Evolutionary conservation across 305 asterid genomes (phyloP).

Genomic region (Solanum hybrid): DNA sequence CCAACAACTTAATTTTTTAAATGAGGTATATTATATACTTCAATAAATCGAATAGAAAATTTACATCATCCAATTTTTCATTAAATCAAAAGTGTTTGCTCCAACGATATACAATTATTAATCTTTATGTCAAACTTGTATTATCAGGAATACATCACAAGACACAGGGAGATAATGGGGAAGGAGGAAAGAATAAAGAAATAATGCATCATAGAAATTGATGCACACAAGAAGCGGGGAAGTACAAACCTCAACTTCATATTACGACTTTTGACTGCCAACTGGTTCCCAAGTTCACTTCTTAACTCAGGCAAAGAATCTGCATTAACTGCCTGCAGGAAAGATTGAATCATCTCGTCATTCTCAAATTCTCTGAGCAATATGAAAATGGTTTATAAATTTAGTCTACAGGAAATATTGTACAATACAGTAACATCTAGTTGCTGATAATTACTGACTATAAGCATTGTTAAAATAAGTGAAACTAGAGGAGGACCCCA

Average conservation of each 20-base stretch:
- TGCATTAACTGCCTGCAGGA: slow-evolving; percentile 60
- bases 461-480: neutral
- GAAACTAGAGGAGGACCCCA: neutral
- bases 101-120: neutral
- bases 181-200: neutral
- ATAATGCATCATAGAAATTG: neutral
- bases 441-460: neutral
- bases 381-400: neutral
- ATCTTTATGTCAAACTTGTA: neutral
- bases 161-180: neutral
- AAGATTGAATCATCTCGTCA: neutral
- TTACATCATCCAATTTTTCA: neutral
- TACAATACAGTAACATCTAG: neutral
- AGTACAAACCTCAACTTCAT: slow-evolving; percentile 61
- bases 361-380: neutral
- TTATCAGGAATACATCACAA: neutral
- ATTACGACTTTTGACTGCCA: slow-evolving; percentile 66
- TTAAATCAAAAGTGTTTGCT: neutral
- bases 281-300: slow-evolving; percentile 81
- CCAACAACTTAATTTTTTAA: neutral
- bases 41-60: neutral
- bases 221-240: neutral
- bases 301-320: slow-evolving; percentile 63
- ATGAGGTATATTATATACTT: neutral
- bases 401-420: neutral